Evolutionary conservation across 176 grass and related monocot species (phyloP).

Genomic region (Lolium multiflorum): DNA sequence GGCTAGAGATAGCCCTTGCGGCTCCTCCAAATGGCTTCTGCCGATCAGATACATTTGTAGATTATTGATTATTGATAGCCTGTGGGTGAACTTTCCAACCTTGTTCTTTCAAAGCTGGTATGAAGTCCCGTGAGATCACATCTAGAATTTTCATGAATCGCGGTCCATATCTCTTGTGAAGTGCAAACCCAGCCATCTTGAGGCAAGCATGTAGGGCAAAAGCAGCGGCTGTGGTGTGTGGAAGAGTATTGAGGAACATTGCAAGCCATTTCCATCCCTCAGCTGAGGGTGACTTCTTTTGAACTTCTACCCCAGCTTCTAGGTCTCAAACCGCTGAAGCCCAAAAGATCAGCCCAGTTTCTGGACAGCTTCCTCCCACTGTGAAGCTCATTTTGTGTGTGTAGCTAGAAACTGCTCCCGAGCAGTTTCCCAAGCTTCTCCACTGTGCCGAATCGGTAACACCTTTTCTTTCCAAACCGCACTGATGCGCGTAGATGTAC

Average conservation of each 20-base stretch:
- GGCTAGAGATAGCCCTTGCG: slow-evolving; percentile 66
- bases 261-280: slow-evolving; percentile 94
- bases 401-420: no score
- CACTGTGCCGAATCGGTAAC: no score
- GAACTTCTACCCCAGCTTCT: no score
- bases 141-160: slow-evolving; percentile 81
- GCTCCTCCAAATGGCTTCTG: slow-evolving; percentile 65
- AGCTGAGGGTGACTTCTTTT: no score
- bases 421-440: no score
- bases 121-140: neutral
- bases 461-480: no score
- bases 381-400: no score
- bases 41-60: slow-evolving; percentile 71
- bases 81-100: slow-evolving; percentile 52
- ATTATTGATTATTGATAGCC: slow-evolving; percentile 49
- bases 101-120: no score
- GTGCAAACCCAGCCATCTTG: slow-evolving; percentile 81
- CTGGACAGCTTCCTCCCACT: no score
- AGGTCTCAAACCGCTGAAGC: no score
- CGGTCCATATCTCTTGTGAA: slow-evolving; percentile 66
- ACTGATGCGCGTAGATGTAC: no score
- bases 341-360: no score
- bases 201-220: slow-evolving; percentile 82
- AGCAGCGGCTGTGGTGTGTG: slow-evolving; percentile 64
- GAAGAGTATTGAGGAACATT: slow-evolving; percentile 76